Conservation (phyloP, 129 eudicot genomes). For the Flaveria robusta region DNA sequence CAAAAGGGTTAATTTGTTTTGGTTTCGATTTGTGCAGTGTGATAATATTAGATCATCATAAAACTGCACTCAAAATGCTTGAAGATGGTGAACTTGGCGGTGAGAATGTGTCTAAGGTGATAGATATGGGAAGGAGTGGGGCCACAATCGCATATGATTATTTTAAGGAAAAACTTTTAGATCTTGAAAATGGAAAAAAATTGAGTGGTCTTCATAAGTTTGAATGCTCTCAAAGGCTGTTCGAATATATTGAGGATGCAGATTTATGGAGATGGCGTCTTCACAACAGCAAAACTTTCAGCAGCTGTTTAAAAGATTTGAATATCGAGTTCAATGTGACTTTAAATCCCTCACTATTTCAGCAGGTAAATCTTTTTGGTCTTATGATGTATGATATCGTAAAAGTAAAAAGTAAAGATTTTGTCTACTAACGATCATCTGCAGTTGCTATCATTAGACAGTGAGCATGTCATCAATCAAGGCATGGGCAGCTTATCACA, state of each 20-base stretch:
- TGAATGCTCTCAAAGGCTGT: constrained; percentile 47
- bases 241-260: constrained; percentile 77
- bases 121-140: constrained; percentile 89
- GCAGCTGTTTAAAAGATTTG: constrained; percentile 79
- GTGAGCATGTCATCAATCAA: constrained; percentile 55
- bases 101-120: constrained; percentile 64
- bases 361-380: constrained; percentile 49
- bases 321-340: constrained; percentile 53
- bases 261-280: constrained; percentile 89
- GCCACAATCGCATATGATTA: constrained; percentile 81
- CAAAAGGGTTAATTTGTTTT: constrained; percentile 13
- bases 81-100: constrained; percentile 38
- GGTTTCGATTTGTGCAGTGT: constrained; percentile 40
- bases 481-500: constrained; percentile 61
- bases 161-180: constrained; percentile 64
- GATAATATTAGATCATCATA: constrained; percentile 86
- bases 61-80: constrained; percentile 71
- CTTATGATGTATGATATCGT: not conserved
- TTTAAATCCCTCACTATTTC: constrained; percentile 63
- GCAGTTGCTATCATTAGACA: constrained; percentile 75
- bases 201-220: constrained; percentile 37
- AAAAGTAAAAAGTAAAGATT: not conserved
- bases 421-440: not conserved
- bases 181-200: constrained; percentile 21
- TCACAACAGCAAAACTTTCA: constrained; percentile 79